Conservation (phyloP, 1,284 basidiomycete species). For the Leccinum subatratum region DNA sequence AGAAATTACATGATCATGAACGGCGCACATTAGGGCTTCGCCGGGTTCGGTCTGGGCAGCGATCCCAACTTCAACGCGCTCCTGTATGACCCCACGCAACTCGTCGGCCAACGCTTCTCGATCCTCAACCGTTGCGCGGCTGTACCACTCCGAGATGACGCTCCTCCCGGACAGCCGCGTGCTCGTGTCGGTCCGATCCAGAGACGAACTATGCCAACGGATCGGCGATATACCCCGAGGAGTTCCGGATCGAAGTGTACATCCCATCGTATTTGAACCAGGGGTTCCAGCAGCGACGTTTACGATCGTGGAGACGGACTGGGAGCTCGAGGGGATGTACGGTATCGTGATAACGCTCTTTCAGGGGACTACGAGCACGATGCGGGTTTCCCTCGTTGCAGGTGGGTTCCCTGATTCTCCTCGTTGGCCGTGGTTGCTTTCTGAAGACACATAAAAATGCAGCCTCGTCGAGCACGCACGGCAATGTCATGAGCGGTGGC, state of each 20-base stretch:
- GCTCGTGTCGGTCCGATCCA: conserved; percentile 66
- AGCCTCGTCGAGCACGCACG: conserved; percentile 72
- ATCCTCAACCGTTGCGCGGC: conserved; percentile 65
- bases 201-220: conserved; percentile 42
- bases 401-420: conserved; percentile 34
- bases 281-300: conserved; percentile 54
- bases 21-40: conserved; percentile 59
- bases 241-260: conserved; percentile 73
- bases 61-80: conserved; percentile 63
- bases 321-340: conserved; percentile 50
- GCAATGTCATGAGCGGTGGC: conserved; percentile 63
- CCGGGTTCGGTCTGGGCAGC: conserved; percentile 66
- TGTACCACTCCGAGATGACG: conserved; percentile 77
- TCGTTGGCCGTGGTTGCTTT: background rate
- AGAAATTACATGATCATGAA: conserved; percentile 73
- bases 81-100: conserved; percentile 62
- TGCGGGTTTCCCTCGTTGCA: conserved; percentile 60
- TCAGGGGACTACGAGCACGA: conserved; percentile 49
- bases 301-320: conserved; percentile 54
- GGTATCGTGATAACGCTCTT: conserved; percentile 50
- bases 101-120: conserved; percentile 60
- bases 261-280: conserved; percentile 66
- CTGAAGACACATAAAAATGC: background rate
- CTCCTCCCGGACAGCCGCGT: conserved; percentile 67
- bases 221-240: conserved; percentile 50